Evolutionary conservation across 768 basidiomycete species (phyloP).

Genomic region (Chiua virens): DNA sequence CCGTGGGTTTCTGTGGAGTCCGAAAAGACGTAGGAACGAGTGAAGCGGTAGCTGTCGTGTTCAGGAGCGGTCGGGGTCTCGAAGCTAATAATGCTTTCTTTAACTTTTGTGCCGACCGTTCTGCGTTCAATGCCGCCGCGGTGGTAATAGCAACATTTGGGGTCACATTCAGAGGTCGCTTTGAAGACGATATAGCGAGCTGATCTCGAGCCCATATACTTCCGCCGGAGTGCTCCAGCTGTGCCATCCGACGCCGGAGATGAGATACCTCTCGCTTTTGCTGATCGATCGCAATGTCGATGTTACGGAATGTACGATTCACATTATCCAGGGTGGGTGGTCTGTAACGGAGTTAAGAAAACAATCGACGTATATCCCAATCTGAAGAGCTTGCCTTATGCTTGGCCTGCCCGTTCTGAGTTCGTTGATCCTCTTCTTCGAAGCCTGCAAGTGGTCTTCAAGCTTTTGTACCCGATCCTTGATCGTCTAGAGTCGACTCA

Average conservation of each 20-base stretch:
- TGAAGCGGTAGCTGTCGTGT: slow-evolving; percentile 44
- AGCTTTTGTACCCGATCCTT: slow-evolving; percentile 76
- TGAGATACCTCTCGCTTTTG: slow-evolving; percentile 54
- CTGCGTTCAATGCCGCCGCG: slow-evolving; percentile 79
- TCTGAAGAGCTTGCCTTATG: slow-evolving; percentile 56
- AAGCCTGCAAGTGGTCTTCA: slow-evolving; percentile 66
- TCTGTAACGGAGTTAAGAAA: slow-evolving; percentile 39
- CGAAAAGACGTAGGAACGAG: slow-evolving; percentile 25
- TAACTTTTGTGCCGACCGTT: slow-evolving; percentile 67
- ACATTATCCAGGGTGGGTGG: slow-evolving; percentile 85
- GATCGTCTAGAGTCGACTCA: slow-evolving; percentile 47
- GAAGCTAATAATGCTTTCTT: slow-evolving; percentile 64
- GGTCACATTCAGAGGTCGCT: slow-evolving; percentile 46
- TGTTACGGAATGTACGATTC: slow-evolving; percentile 80
- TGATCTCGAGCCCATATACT: slow-evolving; percentile 37
- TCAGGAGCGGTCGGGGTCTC: slow-evolving; percentile 66
- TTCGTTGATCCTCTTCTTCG: slow-evolving; percentile 68
- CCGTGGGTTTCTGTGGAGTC: slow-evolving; percentile 28
- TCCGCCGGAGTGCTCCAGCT: slow-evolving; percentile 41
- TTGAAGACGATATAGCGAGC: slow-evolving; percentile 39
- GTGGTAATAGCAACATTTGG: slow-evolving; percentile 72
- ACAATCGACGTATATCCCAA: no score
- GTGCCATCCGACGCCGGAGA: slow-evolving; percentile 53
- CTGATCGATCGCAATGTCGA: slow-evolving; percentile 68
- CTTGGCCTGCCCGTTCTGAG: slow-evolving; percentile 59